Evolutionary conservation across 2,329 filamentous ascomycete species (phyloP), one percentile per base, ranked within the genome.

Genomic region (Diaporthe australafricana): DNA sequence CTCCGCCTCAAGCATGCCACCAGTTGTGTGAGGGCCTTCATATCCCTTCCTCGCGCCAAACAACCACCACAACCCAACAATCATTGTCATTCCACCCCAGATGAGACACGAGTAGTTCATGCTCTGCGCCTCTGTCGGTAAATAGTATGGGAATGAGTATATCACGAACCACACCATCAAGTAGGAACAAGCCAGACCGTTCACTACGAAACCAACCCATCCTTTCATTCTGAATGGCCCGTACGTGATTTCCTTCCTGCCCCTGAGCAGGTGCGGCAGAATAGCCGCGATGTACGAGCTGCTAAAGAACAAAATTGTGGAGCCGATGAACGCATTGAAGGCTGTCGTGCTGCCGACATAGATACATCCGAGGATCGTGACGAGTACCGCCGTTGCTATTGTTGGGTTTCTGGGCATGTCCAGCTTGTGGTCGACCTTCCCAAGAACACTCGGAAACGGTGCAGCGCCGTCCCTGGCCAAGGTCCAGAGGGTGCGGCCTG

Each of bases 281-380:
- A 94, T 90, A 8, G 90, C 89, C 0, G 89, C 88, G 3, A 92
- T 82, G 77, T 91, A 93, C 0, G 88, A 91, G 12, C 89, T 75
- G 62, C 68, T 82, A 16, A 80, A 82, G 9, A 82, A 76, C 0
- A 83, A 77, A 38, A 83, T 82, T 71, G 83, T 84, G 38, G 79
- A 81, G 12, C 89, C 89, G 9, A 93, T 87, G 32, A 93, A 88
- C 0, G 91, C 91, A 52, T 88, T 87, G 81, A 93, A 94, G 0
- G 92, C 92, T 0, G 90, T 91, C 1, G 84, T 87, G 72, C 85
- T 90, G n/a, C 88, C 91, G 1, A 93, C 86, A 74, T 92, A 93
- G 55, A 93, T 90, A 52, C 84, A 85, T 0, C 90, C 91, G 0
- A 93, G 82, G 3, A 91, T 78, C 0, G 89, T 89, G 0, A 83